A percentile compares a stretch with the other conserved stretches of the same genome.
Evolutionary conservation across 768 basidiomycete species (phyloP).

Genomic region (Lentinula aciculospora): DNA sequence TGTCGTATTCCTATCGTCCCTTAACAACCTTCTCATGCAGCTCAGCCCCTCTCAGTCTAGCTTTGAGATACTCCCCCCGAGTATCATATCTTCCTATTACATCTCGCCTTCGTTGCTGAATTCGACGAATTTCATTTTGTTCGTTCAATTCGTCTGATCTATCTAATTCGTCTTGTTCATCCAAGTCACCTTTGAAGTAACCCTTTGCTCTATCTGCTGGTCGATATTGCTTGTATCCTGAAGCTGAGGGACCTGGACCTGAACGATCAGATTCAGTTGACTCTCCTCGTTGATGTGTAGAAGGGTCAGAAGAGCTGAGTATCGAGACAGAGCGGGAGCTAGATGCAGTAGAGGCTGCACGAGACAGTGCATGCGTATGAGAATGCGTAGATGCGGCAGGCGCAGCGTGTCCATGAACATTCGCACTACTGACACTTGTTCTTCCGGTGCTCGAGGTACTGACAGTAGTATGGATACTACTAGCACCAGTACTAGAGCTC

Average conservation of each 20-base stretch:
- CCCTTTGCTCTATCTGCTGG: neutral
- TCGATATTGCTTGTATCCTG: neutral
- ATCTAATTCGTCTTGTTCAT: neutral
- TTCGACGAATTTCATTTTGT: conserved; percentile 45
- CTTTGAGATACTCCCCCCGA: conserved; percentile 69
- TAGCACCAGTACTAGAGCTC: neutral
- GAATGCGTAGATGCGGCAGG: neutral
- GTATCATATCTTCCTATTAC: conserved; percentile 64
- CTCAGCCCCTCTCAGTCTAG: conserved; percentile 73
- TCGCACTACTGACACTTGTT: neutral
- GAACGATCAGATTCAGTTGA: neutral
- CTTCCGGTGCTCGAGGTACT: neutral
- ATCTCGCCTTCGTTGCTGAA: conserved; percentile 59
- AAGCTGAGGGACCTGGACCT: too few relatives aligned
- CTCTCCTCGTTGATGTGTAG: neutral
- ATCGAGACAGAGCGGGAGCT: neutral
- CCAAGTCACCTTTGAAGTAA: neutral
- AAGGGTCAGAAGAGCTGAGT: neutral
- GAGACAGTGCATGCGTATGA: too few relatives aligned
- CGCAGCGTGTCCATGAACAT: neutral
- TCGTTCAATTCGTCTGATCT: neutral
- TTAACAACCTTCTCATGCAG: conserved; percentile 44
- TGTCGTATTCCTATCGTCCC: conserved; percentile 19
- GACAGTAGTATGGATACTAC: neutral
- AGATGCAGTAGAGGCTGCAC: neutral